A percentile compares a stretch with the other conserved stretches of the same genome.
Evolutionary conservation across 768 basidiomycete genomes (phyloP).

Genomic region (Amanita polypyramis): DNA sequence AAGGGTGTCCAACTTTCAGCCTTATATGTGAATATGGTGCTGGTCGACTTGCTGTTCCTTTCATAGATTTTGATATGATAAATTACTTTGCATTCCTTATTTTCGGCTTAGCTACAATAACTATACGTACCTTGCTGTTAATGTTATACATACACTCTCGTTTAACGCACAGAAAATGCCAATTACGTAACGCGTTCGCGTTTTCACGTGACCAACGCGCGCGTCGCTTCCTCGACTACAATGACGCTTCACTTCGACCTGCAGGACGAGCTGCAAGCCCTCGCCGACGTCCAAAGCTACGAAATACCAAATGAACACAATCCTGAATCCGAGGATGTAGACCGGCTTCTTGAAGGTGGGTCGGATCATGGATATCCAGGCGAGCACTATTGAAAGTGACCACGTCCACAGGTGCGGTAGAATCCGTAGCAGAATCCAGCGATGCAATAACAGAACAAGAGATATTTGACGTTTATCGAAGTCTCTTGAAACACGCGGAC

Average conservation of each 20-base stretch:
- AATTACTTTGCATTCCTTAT: neutral
- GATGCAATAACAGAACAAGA: constrained; percentile 58
- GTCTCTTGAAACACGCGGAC: constrained; percentile 67
- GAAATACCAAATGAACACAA: constrained; percentile 64
- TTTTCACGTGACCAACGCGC: constrained; percentile 11
- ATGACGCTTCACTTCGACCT: constrained; percentile 55
- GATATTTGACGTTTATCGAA: constrained; percentile 76
- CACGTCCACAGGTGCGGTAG: constrained; percentile 54
- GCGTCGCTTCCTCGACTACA: constrained; percentile 5
- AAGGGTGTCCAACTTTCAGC: neutral
- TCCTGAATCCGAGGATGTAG: constrained; percentile 42
- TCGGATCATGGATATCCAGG: constrained; percentile 1
- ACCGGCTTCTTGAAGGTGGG: constrained; percentile 49
- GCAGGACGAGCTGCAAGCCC: constrained; percentile 62
- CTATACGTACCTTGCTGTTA: constrained; percentile 3
- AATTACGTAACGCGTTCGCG: constrained; percentile 1
- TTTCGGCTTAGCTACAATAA: neutral
- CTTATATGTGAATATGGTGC: neutral
- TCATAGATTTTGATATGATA: neutral
- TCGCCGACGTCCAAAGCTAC: constrained; percentile 52
- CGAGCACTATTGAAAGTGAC: constrained; percentile 1
- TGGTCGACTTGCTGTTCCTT: neutral
- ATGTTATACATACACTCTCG: constrained; percentile 1
- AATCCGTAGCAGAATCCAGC: constrained; percentile 65
- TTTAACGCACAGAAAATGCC: neutral